Base-by-base conservation (phyloP, 768 basidiomycete genomes). In the Trichaptum fuscoviolaceum region DNA sequence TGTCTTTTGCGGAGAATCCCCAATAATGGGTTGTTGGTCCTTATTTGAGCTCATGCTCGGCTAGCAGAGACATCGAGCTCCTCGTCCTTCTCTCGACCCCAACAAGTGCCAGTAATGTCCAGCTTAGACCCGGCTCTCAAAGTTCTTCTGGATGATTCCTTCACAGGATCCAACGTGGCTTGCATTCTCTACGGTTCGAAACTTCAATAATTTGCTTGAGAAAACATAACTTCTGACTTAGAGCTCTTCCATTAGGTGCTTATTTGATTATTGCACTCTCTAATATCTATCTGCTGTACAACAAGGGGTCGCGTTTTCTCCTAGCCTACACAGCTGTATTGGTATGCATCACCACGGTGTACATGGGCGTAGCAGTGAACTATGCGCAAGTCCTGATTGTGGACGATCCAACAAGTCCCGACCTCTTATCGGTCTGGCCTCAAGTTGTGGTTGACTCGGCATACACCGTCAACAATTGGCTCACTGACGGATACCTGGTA, bases 391-490 rank as follows among this genome's bases (percentile, higher is more conserved):
- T 65, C 7, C 25, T 65, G 5, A 30, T 24, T 2, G 17, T 65
- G 27, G 36, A 58, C 42, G 26, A 26, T 17, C 30, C 24, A 35
- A 26, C 64, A 18, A 30, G 57, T 36, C 57, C 26, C 17, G 25
- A 27, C 18, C 36, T 27, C 26, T 20, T 64, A 6, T 66, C 65
- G 9, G 30, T 66, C 58, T 66, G 65, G 65, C 58, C 58, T 23
- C 27, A 66, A 62, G 26, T 66, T 25, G 59, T 66, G 6, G 58
- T 62, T 15, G 57, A 58, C 63, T 25, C 66, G 24, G 57, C 52
- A 7, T 67, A 64, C 23, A 63, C 59, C 18, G 24, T 64, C 63
- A 64, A 64, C 59, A 59, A 63, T 30, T 67, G 66, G 66, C 30
- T 67, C 10, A 60, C 64, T 65, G 65, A 66, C 24, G 59, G 30